Evolutionary conservation across 345 rosid genomes (phyloP).

Genomic region (Gossypium thurberi): DNA sequence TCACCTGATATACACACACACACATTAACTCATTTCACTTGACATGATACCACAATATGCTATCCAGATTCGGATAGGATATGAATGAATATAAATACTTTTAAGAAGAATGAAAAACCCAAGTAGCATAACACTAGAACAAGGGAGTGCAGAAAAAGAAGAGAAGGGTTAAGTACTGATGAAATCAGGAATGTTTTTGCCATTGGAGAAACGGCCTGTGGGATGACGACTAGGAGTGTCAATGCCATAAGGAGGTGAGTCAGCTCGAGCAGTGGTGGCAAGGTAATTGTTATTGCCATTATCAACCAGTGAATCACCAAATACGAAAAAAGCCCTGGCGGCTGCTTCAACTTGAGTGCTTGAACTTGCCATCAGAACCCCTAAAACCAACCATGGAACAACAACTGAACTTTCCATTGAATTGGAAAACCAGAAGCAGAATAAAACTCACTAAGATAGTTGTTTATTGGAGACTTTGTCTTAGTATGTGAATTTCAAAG

Average conservation of each 20-base stretch:
- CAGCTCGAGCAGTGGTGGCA: slow-evolving; percentile 73
- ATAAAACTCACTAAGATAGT: not conserved
- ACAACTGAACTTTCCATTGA: not conserved
- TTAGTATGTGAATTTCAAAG: not conserved
- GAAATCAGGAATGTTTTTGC: slow-evolving; percentile 75
- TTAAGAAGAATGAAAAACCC: not conserved
- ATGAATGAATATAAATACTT: not conserved
- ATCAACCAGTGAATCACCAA: slow-evolving; percentile 80
- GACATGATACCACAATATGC: too few relatives aligned
- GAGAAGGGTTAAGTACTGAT: slow-evolving; percentile 36
- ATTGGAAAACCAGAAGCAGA: not conserved
- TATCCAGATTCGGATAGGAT: not conserved
- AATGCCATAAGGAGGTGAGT: slow-evolving; percentile 64
- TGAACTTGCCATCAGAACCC: not conserved
- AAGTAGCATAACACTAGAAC: not conserved
- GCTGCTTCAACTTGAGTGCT: slow-evolving; percentile 35
- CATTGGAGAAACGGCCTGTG: slow-evolving; percentile 85
- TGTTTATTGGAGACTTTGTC: not conserved
- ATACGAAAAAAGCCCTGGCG: slow-evolving; percentile 54
- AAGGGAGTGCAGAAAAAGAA: not conserved
- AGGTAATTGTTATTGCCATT: slow-evolving; percentile 87
- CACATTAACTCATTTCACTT: not conserved
- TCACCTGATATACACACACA: slow-evolving; percentile 38
- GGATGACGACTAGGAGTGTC: slow-evolving; percentile 60
- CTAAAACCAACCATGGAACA: not conserved